Percentiles rank a stretch among this genome's conserved stretches.
Evolutionary conservation across 2,329 filamentous ascomycete genomes (phyloP).

Genomic region (Zasmidium cellare): DNA sequence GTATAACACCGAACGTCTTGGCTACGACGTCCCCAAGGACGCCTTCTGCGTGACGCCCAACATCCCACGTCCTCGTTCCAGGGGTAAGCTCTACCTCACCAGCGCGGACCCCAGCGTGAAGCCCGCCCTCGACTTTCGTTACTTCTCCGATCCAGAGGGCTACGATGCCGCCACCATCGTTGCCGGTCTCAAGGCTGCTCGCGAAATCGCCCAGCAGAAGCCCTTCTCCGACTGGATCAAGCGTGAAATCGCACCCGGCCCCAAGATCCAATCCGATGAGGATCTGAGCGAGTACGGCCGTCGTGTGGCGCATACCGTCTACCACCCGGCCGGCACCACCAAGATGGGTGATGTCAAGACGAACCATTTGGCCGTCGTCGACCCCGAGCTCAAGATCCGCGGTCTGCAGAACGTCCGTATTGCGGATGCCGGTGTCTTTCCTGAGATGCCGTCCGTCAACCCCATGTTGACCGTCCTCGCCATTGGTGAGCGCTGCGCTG

Average conservation of each 20-base stretch:
- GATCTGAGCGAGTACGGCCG: conserved; percentile 80
- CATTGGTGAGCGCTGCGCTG: conserved; percentile 79
- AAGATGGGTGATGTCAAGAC: conserved; percentile 77
- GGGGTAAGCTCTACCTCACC: conserved; percentile 75
- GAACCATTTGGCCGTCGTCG: conserved; percentile 77
- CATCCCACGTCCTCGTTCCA: conserved; percentile 78
- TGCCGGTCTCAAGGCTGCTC: conserved; percentile 73
- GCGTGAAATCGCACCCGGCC: conserved; percentile 77
- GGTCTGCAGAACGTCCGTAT: conserved; percentile 75
- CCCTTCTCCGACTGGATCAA: conserved; percentile 84
- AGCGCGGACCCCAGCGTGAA: conserved; percentile 74
- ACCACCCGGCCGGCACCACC: conserved; percentile 85
- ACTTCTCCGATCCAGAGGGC: conserved; percentile 83
- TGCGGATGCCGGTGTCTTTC: conserved; percentile 85
- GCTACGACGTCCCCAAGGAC: conserved; percentile 69
- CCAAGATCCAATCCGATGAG: conserved; percentile 72
- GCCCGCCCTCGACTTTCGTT: conserved; percentile 82
- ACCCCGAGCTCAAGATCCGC: conserved; percentile 68
- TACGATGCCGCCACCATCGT: conserved; percentile 83
- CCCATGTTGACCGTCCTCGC: conserved; percentile 87
- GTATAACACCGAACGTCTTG: conserved; percentile 76
- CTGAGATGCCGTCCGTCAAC: conserved; percentile 82
- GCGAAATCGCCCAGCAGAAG: conserved; percentile 70
- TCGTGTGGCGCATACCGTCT: conserved; percentile 81
- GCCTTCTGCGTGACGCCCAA: conserved; percentile 94